Conservation (phyloP, 2,329 filamentous ascomycete genomes). For the Lachnellula subtilissima region DNA sequence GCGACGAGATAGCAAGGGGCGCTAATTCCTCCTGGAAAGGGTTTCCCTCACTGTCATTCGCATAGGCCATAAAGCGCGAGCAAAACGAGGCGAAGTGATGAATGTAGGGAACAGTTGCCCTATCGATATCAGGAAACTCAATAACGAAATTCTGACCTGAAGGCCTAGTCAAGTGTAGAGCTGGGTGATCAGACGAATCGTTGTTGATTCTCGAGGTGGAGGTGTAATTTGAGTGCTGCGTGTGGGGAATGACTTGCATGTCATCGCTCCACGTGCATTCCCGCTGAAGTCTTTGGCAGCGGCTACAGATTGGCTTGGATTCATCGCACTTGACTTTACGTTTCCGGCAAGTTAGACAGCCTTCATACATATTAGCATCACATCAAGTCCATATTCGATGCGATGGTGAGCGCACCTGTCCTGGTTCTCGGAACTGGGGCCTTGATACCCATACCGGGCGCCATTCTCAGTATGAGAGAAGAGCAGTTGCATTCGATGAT, state of each 20-base stretch:
- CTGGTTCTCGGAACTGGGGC: constrained; percentile 28
- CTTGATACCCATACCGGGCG: constrained; percentile 29
- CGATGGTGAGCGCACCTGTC: constrained; percentile 21
- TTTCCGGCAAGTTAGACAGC: constrained; percentile 62
- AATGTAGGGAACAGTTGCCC: constrained; percentile 26
- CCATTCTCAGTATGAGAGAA: constrained; percentile 14
- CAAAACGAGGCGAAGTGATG: constrained; percentile 31
- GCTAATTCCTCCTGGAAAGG: constrained; percentile 29
- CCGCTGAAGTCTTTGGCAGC: constrained; percentile 26
- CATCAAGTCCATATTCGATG: neutral
- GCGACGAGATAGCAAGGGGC: constrained; percentile 23
- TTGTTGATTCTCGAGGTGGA: constrained; percentile 1
- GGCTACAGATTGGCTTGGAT: constrained; percentile 57
- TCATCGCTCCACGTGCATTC: constrained; percentile 29
- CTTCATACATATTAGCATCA: constrained; percentile 37
- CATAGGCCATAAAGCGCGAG: constrained; percentile 27
- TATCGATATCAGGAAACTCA: constrained; percentile 27
- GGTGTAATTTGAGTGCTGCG: neutral
- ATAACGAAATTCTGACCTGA: constrained; percentile 27
- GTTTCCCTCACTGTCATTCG: constrained; percentile 29
- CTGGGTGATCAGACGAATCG: constrained; percentile 1
- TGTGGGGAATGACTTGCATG: constrained; percentile 18
- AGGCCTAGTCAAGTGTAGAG: constrained; percentile 7
- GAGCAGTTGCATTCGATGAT: neutral
- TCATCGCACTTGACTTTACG: constrained; percentile 70